Evolutionary conservation across 2,329 filamentous ascomycete species (phyloP).

Genomic region (Tolypocladium album): DNA sequence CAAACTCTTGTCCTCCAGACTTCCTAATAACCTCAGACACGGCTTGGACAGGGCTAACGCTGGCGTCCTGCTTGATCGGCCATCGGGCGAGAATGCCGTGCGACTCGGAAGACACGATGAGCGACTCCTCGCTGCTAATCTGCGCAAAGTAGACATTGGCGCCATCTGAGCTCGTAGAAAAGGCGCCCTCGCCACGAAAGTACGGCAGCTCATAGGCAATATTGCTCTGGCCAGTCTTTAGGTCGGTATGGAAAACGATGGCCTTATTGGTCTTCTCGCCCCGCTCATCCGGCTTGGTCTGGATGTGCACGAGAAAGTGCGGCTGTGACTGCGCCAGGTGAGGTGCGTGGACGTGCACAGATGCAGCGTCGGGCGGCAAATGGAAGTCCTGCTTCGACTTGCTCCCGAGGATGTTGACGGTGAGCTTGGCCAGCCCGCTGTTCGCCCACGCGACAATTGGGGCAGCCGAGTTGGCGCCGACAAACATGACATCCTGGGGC

Average conservation of each 20-base stretch:
- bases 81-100: slow-evolving; percentile 68
- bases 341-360: slow-evolving; percentile 62
- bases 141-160: slow-evolving; percentile 85
- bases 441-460: slow-evolving; percentile 71
- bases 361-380: slow-evolving; percentile 33
- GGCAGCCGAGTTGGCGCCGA: slow-evolving; percentile 64
- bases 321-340: slow-evolving; percentile 59
- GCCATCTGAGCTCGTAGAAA: slow-evolving; percentile 67
- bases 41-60: slow-evolving; percentile 48
- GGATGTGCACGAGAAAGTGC: slow-evolving; percentile 78
- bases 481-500: slow-evolving; percentile 57
- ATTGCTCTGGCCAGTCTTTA: slow-evolving; percentile 56
- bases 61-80: slow-evolving; percentile 39
- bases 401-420: slow-evolving; percentile 59
- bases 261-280: slow-evolving; percentile 51
- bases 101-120: slow-evolving; percentile 65
- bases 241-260: slow-evolving; percentile 74
- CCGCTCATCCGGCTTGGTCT: slow-evolving; percentile 40
- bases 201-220: slow-evolving; percentile 74
- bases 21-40: slow-evolving; percentile 77
- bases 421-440: slow-evolving; percentile 47
- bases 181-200: slow-evolving; percentile 58
- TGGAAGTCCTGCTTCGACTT: slow-evolving; percentile 45
- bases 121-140: slow-evolving; percentile 62
- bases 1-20: slow-evolving; percentile 51